Percentiles rank a stretch among this genome's conserved stretches.
These are phyloP conservation scores for Leptoxyphium fumago DNA, from an alignment of 2,329 filamentous ascomycete genomes.

Conservation along the genomic window DNA sequence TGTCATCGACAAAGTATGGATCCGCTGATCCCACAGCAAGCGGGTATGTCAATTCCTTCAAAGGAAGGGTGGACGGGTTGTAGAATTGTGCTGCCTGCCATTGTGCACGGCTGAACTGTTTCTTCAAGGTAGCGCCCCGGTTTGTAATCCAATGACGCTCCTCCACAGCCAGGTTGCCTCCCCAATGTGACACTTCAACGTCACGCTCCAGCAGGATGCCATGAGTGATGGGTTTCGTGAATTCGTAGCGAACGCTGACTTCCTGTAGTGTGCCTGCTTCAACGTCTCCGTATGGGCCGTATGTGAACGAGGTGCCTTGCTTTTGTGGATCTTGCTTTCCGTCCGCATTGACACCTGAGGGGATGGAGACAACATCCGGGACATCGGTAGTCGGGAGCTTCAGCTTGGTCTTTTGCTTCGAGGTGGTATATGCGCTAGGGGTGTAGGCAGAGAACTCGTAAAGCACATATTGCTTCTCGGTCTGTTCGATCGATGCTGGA, in stretches of 20 bases:
- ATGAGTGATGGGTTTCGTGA: conserved; percentile 79
- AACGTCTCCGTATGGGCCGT: conserved; percentile 75
- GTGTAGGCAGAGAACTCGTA: conserved; percentile 78
- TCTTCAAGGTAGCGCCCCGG: conserved; percentile 57
- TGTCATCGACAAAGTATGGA: conserved; percentile 88
- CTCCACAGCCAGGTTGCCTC: conserved; percentile 88
- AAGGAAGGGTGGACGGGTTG: conserved; percentile 59
- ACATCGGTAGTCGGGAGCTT: conserved; percentile 69
- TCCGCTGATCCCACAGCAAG: conserved; percentile 67
- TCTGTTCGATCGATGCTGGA: conserved; percentile 68
- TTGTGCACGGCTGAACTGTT: conserved; percentile 35
- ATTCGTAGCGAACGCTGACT: conserved; percentile 78
- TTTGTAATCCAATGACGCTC: conserved; percentile 84
- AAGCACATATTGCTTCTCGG: conserved; percentile 71
- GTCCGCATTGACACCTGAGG: conserved; percentile 40
- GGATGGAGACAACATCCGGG: conserved; percentile 60
- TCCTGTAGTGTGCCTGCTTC: conserved; percentile 61
- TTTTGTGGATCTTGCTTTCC: conserved; percentile 59
- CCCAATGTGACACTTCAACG: conserved; percentile 94
- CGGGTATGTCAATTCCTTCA: conserved; percentile 70
- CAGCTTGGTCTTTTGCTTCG: conserved; percentile 94
- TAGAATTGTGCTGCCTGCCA: conserved; percentile 38
- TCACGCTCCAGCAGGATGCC: conserved; percentile 71
- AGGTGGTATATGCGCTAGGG: conserved; percentile 67
- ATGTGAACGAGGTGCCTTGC: conserved; percentile 73